Evolutionary conservation across 139 green algal genomes (phyloP), one percentile per base, ranked within the genome.

Genomic region (Chlamydomonas schloesseri): DNA sequence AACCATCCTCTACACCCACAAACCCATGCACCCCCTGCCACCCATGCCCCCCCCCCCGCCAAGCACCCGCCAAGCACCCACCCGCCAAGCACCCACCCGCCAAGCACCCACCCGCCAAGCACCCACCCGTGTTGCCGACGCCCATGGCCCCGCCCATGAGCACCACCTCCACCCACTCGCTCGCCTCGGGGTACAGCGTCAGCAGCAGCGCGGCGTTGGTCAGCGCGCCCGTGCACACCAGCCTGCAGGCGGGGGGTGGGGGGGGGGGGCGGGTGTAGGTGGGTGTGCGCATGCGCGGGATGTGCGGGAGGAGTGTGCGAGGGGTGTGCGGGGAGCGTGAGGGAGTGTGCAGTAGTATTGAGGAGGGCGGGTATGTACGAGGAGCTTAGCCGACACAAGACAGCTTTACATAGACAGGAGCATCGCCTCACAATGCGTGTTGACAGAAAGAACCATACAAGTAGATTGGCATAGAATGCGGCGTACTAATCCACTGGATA

Each of bases 181-280:
- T 58, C 8, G 97, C 81, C 67, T 98, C 94, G 4, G 97, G 97
- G 89, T 97, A 98, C 58, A 99, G 64, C 18, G 83, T 88, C 37
- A 99, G 82, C 75, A 99, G 89, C 88, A 99, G 83, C 26, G 97
- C 97, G 1, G 94, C 92, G 87, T 99, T 99, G 28, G 96, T 99
- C 34, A 99, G 92, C 1, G 95, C 90, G 2, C 94, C 98, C 17
- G 95, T 98, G 71, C 92, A 96, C 17, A 99, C 91, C 28, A 99
- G 83, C 34, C 86, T 91, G 83, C 47, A 68, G 24, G 21, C 5
- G 29, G 14, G 29, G 34, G 65, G 42, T 2, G 46, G 58, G 60
- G 55, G 75, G 9, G 47, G 23, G 46, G 17, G 23, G 6, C 8
- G 17, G 57, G 21, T 24, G 57, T 6, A 24, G 57, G 6, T 6